Base-by-base conservation (phyloP, 352 stramenopile genomes). In the Globisporangium heterothallicum region DNA sequence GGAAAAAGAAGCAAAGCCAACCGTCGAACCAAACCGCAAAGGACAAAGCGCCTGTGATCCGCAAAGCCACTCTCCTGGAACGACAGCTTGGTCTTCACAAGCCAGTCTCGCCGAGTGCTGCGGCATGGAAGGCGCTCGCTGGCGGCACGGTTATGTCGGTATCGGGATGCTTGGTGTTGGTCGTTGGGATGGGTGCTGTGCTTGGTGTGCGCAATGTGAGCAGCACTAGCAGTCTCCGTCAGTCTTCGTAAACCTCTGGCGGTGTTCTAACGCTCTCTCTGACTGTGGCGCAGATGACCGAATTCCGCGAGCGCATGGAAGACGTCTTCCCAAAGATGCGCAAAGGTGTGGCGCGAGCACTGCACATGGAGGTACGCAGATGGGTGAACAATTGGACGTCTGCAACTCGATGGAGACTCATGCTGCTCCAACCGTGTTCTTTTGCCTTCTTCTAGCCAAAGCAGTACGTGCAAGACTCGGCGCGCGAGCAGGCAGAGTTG, bases 141-240 rank as follows among this genome's bases (percentile, higher is more conserved):
- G 72, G 74, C 22, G 74, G 76, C 13, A 83, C 74, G 13, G 43
- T 81, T 24, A 53, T 74, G 13, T 68, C 71, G 1, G 54, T 81
- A 13, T 63, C 70, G 8, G 72, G 69, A 21, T 82, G 66, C 18
- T 56, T 59, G 10, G 22, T 83, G 22, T 22, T 83, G 42, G 27
- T 81, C 43, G 49, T 66, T 12, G 69, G 61, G 13, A 42, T 64
- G 13, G 63, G 65, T 40, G 56, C 53, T 25, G 49, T 58, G 9
- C 53, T 83, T 8, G 70, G 69, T 50, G 65, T 77, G 3, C 54
- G 44, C 30, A 76, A 68, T 61, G 74, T 86, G 50, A 49, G 66
- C 63, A 24, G n/a, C n/a, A n/a, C n/a, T n/a, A n/a, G n/a, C n/a
- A n/a, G n/a, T n/a, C n/a, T n/a, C n/a, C n/a, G n/a, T n/a, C n/a